A percentile compares a stretch with the other conserved stretches of the same genome.
These are phyloP conservation scores for Malbranchea cinnamomea DNA, from an alignment of 2,329 filamentous ascomycete species.

Conservation along the genomic window DNA sequence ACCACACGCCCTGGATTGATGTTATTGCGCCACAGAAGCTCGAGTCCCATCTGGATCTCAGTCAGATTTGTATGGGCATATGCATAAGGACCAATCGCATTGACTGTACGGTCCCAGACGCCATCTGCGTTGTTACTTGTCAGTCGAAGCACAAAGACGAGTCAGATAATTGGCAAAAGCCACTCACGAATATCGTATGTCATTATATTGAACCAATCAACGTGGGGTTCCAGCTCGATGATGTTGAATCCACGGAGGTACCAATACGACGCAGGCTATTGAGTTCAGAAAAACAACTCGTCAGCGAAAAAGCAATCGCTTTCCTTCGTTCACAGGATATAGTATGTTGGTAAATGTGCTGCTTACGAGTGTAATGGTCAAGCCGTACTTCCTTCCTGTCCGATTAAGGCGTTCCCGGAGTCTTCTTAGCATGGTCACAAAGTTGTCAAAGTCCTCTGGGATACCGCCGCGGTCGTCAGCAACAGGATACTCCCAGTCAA, in stretches of 20 bases:
- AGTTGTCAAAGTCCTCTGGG: constrained; percentile 22
- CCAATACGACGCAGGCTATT: constrained; percentile 16
- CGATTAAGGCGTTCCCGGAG: constrained; percentile 8
- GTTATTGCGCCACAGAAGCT: constrained; percentile 16
- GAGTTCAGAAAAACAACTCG: constrained; percentile 5
- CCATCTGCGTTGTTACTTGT: constrained; percentile 8
- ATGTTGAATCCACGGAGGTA: constrained; percentile 19
- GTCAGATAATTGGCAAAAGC: neutral
- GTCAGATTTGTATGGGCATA: constrained; percentile 20
- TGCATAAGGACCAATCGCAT: constrained; percentile 12
- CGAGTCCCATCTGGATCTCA: constrained; percentile 16
- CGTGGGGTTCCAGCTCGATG: constrained; percentile 3
- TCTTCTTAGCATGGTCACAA: constrained; percentile 12
- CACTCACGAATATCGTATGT: constrained; percentile 15
- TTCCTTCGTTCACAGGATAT: neutral
- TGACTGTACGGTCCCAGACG: constrained; percentile 14
- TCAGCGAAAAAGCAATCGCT: neutral
- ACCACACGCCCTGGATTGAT: constrained; percentile 16
- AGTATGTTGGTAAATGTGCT: neutral
- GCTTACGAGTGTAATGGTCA: constrained; percentile 11
- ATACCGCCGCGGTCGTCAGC: constrained; percentile 26
- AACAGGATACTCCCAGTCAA: constrained; percentile 30
- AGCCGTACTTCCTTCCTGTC: constrained; percentile 9
- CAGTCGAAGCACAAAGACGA: neutral
- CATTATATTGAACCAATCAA: constrained; percentile 19